These are phyloP conservation scores for Penicillium sp. DNA, from an alignment of 2,329 filamentous ascomycete species.

Conservation along the genomic window DNA sequence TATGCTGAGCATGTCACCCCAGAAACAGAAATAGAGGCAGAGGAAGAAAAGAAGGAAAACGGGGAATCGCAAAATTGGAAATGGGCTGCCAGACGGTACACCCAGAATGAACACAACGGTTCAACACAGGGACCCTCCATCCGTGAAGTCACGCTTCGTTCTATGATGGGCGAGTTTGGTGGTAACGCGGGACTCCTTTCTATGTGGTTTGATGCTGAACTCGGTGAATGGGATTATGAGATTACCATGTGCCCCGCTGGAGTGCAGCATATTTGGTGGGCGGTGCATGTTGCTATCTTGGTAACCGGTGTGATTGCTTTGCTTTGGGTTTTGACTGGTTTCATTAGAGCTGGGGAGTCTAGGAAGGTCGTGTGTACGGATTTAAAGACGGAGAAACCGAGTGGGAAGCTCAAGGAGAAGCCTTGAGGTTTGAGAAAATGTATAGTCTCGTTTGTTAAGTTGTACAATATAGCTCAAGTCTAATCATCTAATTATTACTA, in stretches of 20 bases:
- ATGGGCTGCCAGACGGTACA: constrained; percentile 40
- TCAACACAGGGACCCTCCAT: constrained; percentile 47
- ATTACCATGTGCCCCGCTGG: constrained; percentile 78
- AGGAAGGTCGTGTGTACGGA: not conserved
- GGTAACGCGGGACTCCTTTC: constrained; percentile 88
- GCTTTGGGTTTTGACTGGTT: constrained; percentile 13
- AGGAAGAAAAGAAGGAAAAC: constrained; percentile 4
- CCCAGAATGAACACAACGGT: not conserved
- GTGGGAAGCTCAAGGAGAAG: not conserved
- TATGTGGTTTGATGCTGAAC: constrained; percentile 77
- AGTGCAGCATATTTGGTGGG: constrained; percentile 92
- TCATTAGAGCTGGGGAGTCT: constrained; percentile 1
- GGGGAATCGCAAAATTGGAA: constrained; percentile 24
- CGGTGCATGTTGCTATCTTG: constrained; percentile 73
- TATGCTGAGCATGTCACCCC: constrained; percentile 62
- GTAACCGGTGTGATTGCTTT: constrained; percentile 41
- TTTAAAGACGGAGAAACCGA: not conserved
- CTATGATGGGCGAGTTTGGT: constrained; percentile 98
- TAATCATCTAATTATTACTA: too few species aligned
- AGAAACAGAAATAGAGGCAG: not conserved
- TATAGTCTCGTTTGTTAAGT: not conserved
- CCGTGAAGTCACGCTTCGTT: constrained; percentile 87
- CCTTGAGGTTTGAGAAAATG: not conserved
- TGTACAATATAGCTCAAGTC: not conserved
- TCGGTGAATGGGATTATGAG: constrained; percentile 74